Evolutionary conservation across 345 rosid genomes (phyloP), one percentile per base, ranked within the genome.

Genomic region (Boechera divaricarpa): DNA sequence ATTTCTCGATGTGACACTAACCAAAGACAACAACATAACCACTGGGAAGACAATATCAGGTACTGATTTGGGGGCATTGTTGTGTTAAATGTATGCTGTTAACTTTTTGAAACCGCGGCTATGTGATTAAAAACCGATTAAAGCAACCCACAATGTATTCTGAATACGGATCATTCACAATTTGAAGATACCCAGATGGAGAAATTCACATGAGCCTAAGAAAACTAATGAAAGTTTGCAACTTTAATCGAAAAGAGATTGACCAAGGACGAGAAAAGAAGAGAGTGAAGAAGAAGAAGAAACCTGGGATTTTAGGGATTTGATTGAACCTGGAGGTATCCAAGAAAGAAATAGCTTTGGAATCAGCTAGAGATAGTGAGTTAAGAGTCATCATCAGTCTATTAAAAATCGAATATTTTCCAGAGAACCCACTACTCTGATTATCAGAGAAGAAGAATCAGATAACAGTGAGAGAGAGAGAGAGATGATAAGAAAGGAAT

Each of bases 21-120:
- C 98, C 9, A 94, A 80, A 80, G 90, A 94, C 57, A 94, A 94
- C 73, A 94, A 94, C 83, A 91, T 91, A 68, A 94, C 98, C 63
- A 94, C 96, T 8, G 98, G 98, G 28, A 94, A 94, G 89, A 94
- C 91, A 68, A 68, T 94, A 89, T 81, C 98, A 94, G 98, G 98
- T 91, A 74, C 59, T 53, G 15, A 26, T 70, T 54, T 70, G 42
- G 10, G n/a, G 15, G 12, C 58, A 61, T 29, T 49, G 21, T 16
- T n/a, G 2, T 71, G 69, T 52, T 59, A 38, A 5, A 5, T 69
- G 18, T 51, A 0, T 69, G 39, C 21, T 57, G 42, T 35, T 45
- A 1, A 10, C 26, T 26, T 36, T 21, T 5, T 10, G 10, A 16
- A 41, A 60, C 57, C 1, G 16, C 5, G 2, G 15, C 8, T 36